Percentiles rank a stretch among this genome's conserved stretches.
These are phyloP conservation scores for Lycium barbarum DNA, from an alignment of 257 asterid species.

Conservation along the genomic window DNA sequence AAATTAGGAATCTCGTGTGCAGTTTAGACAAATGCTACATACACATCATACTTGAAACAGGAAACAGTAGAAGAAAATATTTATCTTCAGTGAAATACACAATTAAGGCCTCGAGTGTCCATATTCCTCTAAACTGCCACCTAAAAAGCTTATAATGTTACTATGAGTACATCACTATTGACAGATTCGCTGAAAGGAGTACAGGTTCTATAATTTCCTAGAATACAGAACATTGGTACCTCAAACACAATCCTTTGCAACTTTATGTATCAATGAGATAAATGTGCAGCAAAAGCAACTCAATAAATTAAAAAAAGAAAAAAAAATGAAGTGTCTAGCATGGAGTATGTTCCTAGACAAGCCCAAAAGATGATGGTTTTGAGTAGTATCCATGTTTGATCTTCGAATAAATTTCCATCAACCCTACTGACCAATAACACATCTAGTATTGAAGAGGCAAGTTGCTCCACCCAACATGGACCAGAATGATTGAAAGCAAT, in stretches of 20 bases:
- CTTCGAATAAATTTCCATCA: not conserved
- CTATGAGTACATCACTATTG: not conserved
- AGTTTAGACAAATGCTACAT: not conserved
- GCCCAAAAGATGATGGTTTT: not conserved
- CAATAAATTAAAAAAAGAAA: not conserved
- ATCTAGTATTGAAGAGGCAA: not conserved
- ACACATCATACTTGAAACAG: not conserved
- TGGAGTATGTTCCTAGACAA: not conserved
- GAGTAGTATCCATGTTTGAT: not conserved
- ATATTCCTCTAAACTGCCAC: not conserved
- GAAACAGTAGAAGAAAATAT: not conserved
- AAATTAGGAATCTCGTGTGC: not conserved
- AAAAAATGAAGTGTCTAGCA: not conserved
- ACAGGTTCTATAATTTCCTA: not conserved
- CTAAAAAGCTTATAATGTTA: conserved; percentile 20
- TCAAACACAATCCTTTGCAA: not conserved
- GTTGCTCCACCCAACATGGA: not conserved
- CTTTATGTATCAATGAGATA: not conserved
- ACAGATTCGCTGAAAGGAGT: not conserved
- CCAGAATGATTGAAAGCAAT: not conserved
- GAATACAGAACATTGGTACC: not conserved
- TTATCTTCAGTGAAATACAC: not conserved
- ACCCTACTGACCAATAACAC: not conserved
- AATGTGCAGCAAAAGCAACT: not conserved
- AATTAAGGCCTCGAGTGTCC: not conserved